Base-by-base conservation (phyloP, 75 land plant species). In the Selaginella moellendorffii region DNA sequence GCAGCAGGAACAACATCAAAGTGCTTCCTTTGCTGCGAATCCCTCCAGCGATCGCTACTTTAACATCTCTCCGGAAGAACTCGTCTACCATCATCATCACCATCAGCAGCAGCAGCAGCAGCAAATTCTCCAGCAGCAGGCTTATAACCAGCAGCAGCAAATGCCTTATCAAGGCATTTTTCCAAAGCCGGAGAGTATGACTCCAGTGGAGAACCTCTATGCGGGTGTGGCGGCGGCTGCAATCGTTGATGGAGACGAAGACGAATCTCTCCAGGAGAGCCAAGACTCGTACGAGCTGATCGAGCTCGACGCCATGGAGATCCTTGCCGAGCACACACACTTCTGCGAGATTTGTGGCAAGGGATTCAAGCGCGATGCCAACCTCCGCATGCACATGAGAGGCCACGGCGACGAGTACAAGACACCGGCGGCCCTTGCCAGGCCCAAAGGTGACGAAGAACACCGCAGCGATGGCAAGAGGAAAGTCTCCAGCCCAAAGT, bases 381-480 rank as follows among this genome's bases (percentile, higher is more conserved):
- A 87, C 66, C 52, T 87, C 42, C 63, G 91, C 27, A 87, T 87
- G 91, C 91, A 87, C 72, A 87, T 87, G 91, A 56, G 91, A 65
- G 87, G 84, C 26, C 91, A 87, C 63, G 87, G 91, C 0, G 87
- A 87, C 62, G 84, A 87, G 77, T 87, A 83, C 69, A 87, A 87
- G 59, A 79, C 84, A 12, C 76, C 78, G 14, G 82, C 78, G 2
- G 91, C 91, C 0, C 78, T 87, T 27, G 81, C 87, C 51, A 81
- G 80, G 66, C 88, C 88, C 5, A n/a, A n/a, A n/a, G n/a, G n/a
- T n/a, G n/a, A n/a, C n/a, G n/a, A 36, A 36, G 46, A 36, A 36
- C 46, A 5, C 46, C 10, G 46, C 5, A 5, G 46, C 10, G 5
- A 5, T 5, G 46, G 46, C 14, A 23, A 65, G 62, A 79, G 76